These are phyloP conservation scores for Cercospora zeina DNA, from an alignment of 2,329 filamentous ascomycete genomes.

Conservation along the genomic window DNA sequence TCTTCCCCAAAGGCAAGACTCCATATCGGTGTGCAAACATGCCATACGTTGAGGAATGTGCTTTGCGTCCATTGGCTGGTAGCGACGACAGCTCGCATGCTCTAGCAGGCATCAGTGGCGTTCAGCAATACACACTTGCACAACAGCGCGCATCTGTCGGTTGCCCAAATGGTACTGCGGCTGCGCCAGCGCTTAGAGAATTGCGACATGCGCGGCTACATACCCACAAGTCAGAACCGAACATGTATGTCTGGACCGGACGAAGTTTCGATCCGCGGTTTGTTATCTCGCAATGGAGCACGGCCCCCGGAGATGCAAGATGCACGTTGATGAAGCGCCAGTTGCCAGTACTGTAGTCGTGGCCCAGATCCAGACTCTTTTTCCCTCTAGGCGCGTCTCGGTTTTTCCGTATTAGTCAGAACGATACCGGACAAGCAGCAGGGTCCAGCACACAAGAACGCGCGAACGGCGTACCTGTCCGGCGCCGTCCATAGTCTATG, in stretches of 20 bases:
- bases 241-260: not conserved
- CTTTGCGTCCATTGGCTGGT: not conserved
- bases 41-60: not conserved
- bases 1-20: constrained; percentile 11
- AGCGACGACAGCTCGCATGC: not conserved
- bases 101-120: constrained; percentile 7
- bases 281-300: too few species aligned
- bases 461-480: not conserved
- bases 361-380: too few species aligned
- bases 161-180: constrained; percentile 1
- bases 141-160: not conserved
- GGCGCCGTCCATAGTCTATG: not conserved
- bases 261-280: too few species aligned
- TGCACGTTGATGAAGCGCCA: too few species aligned
- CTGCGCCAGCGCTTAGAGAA: not conserved
- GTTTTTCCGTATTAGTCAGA: too few species aligned
- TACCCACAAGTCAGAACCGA: not conserved
- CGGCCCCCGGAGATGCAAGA: too few species aligned
- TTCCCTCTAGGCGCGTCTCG: too few species aligned
- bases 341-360: too few species aligned
- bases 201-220: not conserved
- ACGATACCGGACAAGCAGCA: constrained; percentile 5
- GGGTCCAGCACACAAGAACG: constrained; percentile 1
- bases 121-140: not conserved
- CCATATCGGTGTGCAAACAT: constrained; percentile 1